These are phyloP conservation scores for Maudiozyma bulderi DNA, from an alignment of 805 yeast genomes.

Conservation along the genomic window DNA sequence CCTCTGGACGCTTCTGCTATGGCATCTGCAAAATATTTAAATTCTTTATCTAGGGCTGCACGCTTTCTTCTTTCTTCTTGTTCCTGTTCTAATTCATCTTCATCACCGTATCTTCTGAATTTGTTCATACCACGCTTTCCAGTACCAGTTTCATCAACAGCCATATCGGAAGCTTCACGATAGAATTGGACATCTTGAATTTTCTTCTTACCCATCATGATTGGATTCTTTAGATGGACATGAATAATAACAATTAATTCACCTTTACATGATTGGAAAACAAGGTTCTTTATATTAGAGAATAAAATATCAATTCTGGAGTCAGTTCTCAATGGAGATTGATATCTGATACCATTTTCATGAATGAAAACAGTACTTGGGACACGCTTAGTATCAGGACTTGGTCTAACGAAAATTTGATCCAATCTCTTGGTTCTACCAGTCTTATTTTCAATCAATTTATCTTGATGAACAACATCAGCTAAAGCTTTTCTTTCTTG, in stretches of 20 bases:
- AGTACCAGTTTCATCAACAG: constrained; percentile 94
- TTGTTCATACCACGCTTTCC: constrained; percentile 67
- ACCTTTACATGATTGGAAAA: constrained; percentile 93
- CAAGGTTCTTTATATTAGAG: constrained; percentile 83
- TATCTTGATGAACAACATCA: constrained; percentile 90
- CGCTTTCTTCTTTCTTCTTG: constrained; percentile 95
- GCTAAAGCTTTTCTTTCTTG: constrained; percentile 84
- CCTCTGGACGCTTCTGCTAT: constrained; percentile 85
- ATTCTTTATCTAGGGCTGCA: constrained; percentile 83
- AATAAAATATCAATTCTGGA: constrained; percentile 82
- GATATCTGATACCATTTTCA: constrained; percentile 92
- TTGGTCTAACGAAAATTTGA: constrained; percentile 84
- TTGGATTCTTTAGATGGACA: constrained; percentile 83
- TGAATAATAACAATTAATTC: constrained; percentile 89
- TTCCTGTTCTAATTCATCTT: constrained; percentile 96
- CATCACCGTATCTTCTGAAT: constrained; percentile 86
- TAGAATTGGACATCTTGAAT: constrained; percentile 93
- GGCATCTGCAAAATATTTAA: constrained; percentile 77
- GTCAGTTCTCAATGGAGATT: constrained; percentile 74
- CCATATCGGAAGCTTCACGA: constrained; percentile 92
- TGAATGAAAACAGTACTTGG: constrained; percentile 88
- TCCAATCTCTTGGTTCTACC: constrained; percentile 83
- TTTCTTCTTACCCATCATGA: constrained; percentile 91
- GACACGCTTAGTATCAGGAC: constrained; percentile 92
- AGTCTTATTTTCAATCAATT: constrained; percentile 67